Base-by-base conservation (phyloP, 2,329 filamentous ascomycete genomes). In the Penicillium sp. region DNA sequence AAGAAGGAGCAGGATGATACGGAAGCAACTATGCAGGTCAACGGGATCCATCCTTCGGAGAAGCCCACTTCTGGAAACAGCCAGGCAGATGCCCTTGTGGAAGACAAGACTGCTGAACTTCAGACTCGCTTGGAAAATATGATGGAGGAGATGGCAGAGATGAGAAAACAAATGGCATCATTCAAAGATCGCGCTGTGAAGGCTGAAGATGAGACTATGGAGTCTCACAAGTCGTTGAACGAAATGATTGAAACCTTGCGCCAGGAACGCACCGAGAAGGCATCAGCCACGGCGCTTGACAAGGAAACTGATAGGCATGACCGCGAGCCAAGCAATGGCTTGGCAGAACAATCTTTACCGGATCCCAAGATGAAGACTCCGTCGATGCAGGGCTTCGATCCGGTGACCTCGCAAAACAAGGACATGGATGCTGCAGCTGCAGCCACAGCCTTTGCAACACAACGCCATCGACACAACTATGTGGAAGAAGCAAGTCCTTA, bases 221-320 rank as follows among this genome's bases (percentile, higher is more conserved):
- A 84, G 40, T 85, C 87, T 52, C 86, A 88, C 53, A 87, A 89
- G 72, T 88, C 88, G 1, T 76, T 99, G 43, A 87, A 89, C 1
- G 90, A 96, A 69, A 94, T 97, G 90, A 87, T 97, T 13, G 81
- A 90, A 65, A 87, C 88, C 62, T 88, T 97, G 54, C 85, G 92
- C 51, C 81, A 80, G 65, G 86, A 92, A 59, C 74, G 73, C 35
- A 64, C 85, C 86, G 64, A 84, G 83, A 62, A 81, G 78, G 31
- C 76, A 70, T 60, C 78, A 75, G 62, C 75, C 74, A 32, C 78
- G 74, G 42, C 31, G 16, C 16, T 49, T 22, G 75, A 75, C 46
- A 53, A 66, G 22, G 69, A 70, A 50, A 22, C 55, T 18, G 47
- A 54, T 43, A 18, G 39, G 39, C 53, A 55, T n/a, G 48, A 51